These are phyloP conservation scores for Meira nashicola DNA, from an alignment of 1,284 basidiomycete species.

Conservation along the genomic window DNA sequence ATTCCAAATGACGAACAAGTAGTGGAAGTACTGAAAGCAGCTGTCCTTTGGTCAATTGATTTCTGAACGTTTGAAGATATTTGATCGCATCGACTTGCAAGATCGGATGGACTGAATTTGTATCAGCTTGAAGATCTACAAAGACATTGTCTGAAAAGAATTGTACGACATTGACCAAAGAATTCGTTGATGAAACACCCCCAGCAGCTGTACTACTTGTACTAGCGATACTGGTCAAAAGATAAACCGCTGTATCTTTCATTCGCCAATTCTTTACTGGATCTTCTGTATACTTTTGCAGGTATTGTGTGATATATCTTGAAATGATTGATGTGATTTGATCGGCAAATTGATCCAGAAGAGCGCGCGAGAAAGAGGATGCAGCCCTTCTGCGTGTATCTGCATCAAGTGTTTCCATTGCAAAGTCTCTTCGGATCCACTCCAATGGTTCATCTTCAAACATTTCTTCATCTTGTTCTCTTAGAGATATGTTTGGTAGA, in stretches of 20 bases:
- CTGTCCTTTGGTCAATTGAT: conserved; percentile 92
- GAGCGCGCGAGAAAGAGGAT: conserved; percentile 81
- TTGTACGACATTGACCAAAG: conserved; percentile 84
- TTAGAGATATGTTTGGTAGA: conserved; percentile 81
- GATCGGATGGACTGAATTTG: conserved; percentile 69
- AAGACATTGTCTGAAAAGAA: conserved; percentile 92
- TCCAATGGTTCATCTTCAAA: conserved; percentile 97
- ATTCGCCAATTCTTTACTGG: conserved; percentile 76
- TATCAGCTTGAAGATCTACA: conserved; percentile 70
- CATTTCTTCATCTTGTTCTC: conserved; percentile 87
- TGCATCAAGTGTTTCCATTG: conserved; percentile 55
- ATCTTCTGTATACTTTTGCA: conserved; percentile 62
- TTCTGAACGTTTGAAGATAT: conserved; percentile 71
- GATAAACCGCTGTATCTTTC: conserved; percentile 93
- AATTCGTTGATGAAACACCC: conserved; percentile 65
- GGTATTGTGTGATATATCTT: conserved; percentile 71
- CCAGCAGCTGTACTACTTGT: conserved; percentile 67
- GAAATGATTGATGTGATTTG: conserved; percentile 81
- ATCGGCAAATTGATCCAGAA: conserved; percentile 73
- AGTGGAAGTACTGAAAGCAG: conserved; percentile 83
- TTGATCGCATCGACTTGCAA: conserved; percentile 88
- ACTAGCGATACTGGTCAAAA: conserved; percentile 84
- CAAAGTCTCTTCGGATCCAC: conserved; percentile 84
- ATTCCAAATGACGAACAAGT: conserved; percentile 72
- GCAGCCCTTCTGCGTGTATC: conserved; percentile 85